These are phyloP conservation scores for Coprinopsis cinerea DNA, from an alignment of 768 basidiomycete genomes.

Conservation along the genomic window DNA sequence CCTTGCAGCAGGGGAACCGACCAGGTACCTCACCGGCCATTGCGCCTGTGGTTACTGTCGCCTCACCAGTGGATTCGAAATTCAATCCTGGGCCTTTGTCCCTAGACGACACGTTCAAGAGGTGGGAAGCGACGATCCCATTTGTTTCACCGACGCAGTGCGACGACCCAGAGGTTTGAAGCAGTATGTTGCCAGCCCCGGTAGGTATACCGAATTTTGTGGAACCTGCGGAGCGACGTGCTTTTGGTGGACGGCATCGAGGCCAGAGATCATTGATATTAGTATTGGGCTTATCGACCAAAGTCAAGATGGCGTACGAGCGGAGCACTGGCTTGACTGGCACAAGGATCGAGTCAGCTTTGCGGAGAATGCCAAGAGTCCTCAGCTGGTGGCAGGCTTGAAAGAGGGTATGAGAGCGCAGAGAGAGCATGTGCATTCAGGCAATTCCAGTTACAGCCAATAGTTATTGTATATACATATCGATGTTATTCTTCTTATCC, in stretches of 20 bases:
- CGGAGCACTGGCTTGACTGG: slow-evolving; percentile 23
- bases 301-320: slow-evolving; percentile 18
- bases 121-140: background rate
- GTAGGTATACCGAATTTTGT: slow-evolving; percentile 24
- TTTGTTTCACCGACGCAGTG: slow-evolving; percentile 12
- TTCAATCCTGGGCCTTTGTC: slow-evolving; percentile 25
- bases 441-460: too few species aligned
- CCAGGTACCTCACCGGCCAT: slow-evolving; percentile 24
- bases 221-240: slow-evolving; percentile 25
- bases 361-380: background rate
- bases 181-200: slow-evolving; percentile 20
- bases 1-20: slow-evolving; percentile 10
- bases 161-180: slow-evolving; percentile 18
- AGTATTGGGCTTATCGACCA: slow-evolving; percentile 24
- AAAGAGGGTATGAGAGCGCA: too few species aligned
- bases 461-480: too few species aligned
- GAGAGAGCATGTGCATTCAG: slow-evolving; percentile 30
- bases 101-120: slow-evolving; percentile 20
- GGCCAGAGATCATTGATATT: slow-evolving; percentile 18
- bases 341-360: background rate
- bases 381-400: background rate
- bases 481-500: too few species aligned
- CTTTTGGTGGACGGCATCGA: slow-evolving; percentile 22
- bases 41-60: slow-evolving; percentile 25
- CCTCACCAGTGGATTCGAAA: slow-evolving; percentile 20